Conservation (phyloP, 2,329 filamentous ascomycete genomes). For the Colletotrichum limetticola region DNA sequence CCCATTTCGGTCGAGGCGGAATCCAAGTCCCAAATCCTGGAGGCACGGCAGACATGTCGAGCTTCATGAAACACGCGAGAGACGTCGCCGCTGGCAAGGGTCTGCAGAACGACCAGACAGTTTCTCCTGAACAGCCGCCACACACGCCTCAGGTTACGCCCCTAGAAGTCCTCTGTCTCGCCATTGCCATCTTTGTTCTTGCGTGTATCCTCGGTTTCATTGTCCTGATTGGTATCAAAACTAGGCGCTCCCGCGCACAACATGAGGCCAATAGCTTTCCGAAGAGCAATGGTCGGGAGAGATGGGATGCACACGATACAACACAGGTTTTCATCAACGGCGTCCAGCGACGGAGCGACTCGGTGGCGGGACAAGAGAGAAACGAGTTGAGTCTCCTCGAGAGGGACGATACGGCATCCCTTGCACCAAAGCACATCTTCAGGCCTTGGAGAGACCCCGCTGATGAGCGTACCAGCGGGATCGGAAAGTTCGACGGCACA, state of each 20-base stretch:
- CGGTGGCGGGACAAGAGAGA: conserved; percentile 39
- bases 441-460: background rate
- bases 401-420: conserved; percentile 35
- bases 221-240: conserved; percentile 39
- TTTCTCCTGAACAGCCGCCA: background rate
- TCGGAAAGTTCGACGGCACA: conserved; percentile 22
- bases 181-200: conserved; percentile 45
- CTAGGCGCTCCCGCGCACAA: background rate
- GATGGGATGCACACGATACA: background rate
- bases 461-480: background rate
- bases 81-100: background rate
- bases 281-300: background rate
- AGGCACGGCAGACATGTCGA: background rate
- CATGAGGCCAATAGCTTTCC: conserved; percentile 36
- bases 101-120: background rate
- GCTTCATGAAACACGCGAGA: background rate
- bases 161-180: conserved; percentile 48
- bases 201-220: conserved; percentile 46
- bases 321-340: conserved; percentile 38
- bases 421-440: conserved; percentile 12
- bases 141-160: conserved; percentile 38
- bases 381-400: conserved; percentile 39
- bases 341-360: conserved; percentile 42
- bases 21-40: background rate
- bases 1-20: background rate